These are phyloP conservation scores for Hypoxylon sp. DNA, from an alignment of 2,329 filamentous ascomycete genomes.

Conservation along the genomic window DNA sequence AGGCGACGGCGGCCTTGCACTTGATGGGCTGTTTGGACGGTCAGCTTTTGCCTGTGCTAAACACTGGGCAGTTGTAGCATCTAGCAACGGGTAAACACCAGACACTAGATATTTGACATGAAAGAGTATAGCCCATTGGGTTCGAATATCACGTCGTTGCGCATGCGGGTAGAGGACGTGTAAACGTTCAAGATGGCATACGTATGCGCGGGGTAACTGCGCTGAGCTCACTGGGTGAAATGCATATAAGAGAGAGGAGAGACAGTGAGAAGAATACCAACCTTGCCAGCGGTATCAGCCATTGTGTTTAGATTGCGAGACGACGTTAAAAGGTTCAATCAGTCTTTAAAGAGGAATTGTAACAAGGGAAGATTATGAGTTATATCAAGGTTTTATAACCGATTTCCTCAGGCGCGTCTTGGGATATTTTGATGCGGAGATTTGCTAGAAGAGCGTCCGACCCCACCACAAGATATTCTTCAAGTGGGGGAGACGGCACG, in stretches of 20 bases:
- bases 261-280: too few species aligned
- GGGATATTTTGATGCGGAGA: conserved; percentile 33
- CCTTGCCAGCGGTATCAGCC: conserved; percentile 63
- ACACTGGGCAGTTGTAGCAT: background rate
- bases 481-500: conserved; percentile 35
- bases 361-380: conserved; percentile 13
- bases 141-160: background rate
- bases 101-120: background rate
- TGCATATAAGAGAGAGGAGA: conserved; percentile 1
- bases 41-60: conserved; percentile 6
- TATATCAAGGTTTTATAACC: conserved; percentile 31
- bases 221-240: conserved; percentile 6
- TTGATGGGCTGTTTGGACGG: conserved; percentile 75
- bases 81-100: background rate
- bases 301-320: conserved; percentile 45
- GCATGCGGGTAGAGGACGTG: background rate
- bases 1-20: conserved; percentile 97
- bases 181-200: conserved; percentile 8
- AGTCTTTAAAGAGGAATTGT: conserved; percentile 8
- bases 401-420: conserved; percentile 15
- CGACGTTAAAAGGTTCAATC: conserved; percentile 8
- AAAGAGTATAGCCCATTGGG: conserved; percentile 6
- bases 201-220: conserved; percentile 31
- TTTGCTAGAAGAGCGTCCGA: conserved; percentile 23
- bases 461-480: conserved; percentile 33